Percentiles rank a stretch among this genome's conserved stretches.
phyloP scores from a whole-genome alignment of 306 rosid genomes.

The Vicia faba region DNA sequence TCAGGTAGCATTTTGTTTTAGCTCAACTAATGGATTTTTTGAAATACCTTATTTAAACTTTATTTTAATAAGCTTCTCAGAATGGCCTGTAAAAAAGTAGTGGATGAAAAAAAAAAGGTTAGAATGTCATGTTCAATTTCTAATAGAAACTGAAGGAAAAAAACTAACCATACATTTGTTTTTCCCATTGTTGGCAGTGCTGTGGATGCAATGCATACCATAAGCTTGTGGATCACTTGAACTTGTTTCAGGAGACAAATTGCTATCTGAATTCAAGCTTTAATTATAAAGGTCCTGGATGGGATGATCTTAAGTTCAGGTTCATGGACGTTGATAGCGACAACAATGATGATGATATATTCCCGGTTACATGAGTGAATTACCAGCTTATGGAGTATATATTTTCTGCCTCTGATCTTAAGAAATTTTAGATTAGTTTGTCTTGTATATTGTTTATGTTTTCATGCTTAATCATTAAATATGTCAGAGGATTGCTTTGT shows the following conservation, averaged over 20 bases:
- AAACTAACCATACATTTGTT: not conserved
- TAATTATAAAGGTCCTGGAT: conserved; percentile 67
- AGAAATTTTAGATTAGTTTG: conserved; percentile 39
- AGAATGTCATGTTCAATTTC: conserved; percentile 13
- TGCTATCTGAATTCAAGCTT: conserved; percentile 83
- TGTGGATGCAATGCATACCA: conserved; percentile 93
- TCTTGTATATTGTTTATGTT: conserved; percentile 50
- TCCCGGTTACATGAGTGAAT: conserved; percentile 58
- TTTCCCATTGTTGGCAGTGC: conserved; percentile 54
- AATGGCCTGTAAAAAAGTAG: not conserved
- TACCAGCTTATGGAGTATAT: conserved; percentile 39
- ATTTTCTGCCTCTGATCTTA: conserved; percentile 35
- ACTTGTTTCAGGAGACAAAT: conserved; percentile 87
- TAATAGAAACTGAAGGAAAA: not conserved
- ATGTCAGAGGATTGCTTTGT: conserved; percentile 24
- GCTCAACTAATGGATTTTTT: not conserved
- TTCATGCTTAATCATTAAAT: conserved; percentile 22
- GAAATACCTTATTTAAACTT: too few relatives aligned
- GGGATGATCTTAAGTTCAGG: conserved; percentile 69
- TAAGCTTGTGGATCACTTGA: conserved; percentile 94
- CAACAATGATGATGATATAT: conserved; percentile 40
- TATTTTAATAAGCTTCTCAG: too few relatives aligned
- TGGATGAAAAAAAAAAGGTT: not conserved
- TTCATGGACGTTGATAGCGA: conserved; percentile 62
- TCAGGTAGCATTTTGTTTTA: conserved; percentile 55